Evolutionary conservation across 352 stramenopile species (phyloP).

Genomic region (Phytophthora citricola): DNA sequence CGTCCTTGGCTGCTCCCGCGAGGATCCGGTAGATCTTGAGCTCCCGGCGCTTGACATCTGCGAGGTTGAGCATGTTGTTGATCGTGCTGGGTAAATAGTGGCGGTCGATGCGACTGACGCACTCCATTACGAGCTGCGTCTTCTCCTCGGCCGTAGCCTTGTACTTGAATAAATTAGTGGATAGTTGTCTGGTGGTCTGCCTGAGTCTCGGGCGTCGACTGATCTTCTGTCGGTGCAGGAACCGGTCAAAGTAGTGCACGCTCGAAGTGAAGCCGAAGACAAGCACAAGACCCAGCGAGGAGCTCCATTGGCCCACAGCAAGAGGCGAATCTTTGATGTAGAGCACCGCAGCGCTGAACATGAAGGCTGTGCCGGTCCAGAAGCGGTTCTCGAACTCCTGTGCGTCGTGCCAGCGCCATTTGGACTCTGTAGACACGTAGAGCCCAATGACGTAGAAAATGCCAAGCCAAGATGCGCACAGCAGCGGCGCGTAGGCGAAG

Average conservation of each 20-base stretch:
- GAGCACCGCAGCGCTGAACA: slow-evolving; percentile 91
- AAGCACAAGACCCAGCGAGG: slow-evolving; percentile 72
- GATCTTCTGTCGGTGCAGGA: slow-evolving; percentile 78
- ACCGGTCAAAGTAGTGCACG: slow-evolving; percentile 83
- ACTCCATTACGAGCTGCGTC: slow-evolving; percentile 76
- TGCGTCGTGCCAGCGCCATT: slow-evolving; percentile 89
- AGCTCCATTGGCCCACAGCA: slow-evolving; percentile 73
- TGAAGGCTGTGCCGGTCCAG: slow-evolving; percentile 94
- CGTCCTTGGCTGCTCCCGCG: slow-evolving; percentile 92
- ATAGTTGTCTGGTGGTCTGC: slow-evolving; percentile 45
- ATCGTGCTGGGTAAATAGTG: slow-evolving; percentile 87
- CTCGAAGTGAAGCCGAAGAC: slow-evolving; percentile 80
- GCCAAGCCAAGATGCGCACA: slow-evolving; percentile 80
- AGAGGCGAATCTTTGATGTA: slow-evolving; percentile 95
- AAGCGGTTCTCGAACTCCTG: slow-evolving; percentile 98
- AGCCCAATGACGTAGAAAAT: slow-evolving; percentile 84
- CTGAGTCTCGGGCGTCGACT: slow-evolving; percentile 64
- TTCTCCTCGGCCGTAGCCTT: slow-evolving; percentile 84
- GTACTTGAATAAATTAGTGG: slow-evolving; percentile 83
- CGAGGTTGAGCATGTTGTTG: slow-evolving; percentile 88
- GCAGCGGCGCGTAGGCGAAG: slow-evolving; percentile 78
- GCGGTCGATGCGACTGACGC: slow-evolving; percentile 75
- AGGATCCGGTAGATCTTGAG: slow-evolving; percentile 97
- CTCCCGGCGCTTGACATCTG: slow-evolving; percentile 86
- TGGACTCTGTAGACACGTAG: slow-evolving; percentile 82